Evolutionary conservation across 352 stramenopile genomes (phyloP).

Genomic region (Globisporangium cystogenes): DNA sequence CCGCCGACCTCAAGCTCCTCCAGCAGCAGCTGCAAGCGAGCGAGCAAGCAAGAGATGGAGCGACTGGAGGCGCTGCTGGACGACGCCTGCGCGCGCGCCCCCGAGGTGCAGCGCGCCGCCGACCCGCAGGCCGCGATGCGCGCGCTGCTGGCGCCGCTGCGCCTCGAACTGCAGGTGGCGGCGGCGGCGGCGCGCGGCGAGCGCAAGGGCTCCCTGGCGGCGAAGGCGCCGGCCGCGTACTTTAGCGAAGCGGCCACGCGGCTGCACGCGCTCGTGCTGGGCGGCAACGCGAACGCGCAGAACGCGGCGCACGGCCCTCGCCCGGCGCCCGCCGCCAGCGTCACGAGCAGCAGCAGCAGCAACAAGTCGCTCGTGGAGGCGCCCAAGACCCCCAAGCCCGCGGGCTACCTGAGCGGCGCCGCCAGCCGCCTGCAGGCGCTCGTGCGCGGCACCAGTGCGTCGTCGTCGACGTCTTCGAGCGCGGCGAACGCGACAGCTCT

Average conservation of each 20-base stretch:
- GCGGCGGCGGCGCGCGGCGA: neutral
- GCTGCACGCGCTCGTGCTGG: constrained; percentile 28
- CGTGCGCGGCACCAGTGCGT: constrained; percentile 16
- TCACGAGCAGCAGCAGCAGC: constrained; percentile 15
- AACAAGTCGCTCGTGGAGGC: constrained; percentile 12
- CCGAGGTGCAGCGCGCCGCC: constrained; percentile 23
- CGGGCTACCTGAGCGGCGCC: constrained; percentile 31
- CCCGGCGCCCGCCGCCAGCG: constrained; percentile 9
- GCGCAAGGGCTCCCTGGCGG: neutral
- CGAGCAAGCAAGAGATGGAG: constrained; percentile 22
- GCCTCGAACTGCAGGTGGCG: constrained; percentile 28
- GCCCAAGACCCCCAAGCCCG: constrained; percentile 15
- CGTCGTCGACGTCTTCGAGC: neutral
- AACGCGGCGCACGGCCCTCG: constrained; percentile 1
- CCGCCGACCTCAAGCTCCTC: neutral
- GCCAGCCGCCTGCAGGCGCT: constrained; percentile 30
- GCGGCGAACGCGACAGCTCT: neutral
- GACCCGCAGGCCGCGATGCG: constrained; percentile 36
- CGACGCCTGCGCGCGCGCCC: constrained; percentile 33
- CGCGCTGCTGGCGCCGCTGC: constrained; percentile 48
- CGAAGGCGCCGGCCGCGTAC: constrained; percentile 13
- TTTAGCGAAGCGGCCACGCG: constrained; percentile 28
- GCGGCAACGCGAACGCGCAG: neutral
- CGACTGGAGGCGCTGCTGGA: constrained; percentile 61
- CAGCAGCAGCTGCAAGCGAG: too few species aligned